Evolutionary conservation across 2,329 filamentous ascomycete species (phyloP), one percentile per base, ranked within the genome.

Genomic region (Curvularia eragrostidis): DNA sequence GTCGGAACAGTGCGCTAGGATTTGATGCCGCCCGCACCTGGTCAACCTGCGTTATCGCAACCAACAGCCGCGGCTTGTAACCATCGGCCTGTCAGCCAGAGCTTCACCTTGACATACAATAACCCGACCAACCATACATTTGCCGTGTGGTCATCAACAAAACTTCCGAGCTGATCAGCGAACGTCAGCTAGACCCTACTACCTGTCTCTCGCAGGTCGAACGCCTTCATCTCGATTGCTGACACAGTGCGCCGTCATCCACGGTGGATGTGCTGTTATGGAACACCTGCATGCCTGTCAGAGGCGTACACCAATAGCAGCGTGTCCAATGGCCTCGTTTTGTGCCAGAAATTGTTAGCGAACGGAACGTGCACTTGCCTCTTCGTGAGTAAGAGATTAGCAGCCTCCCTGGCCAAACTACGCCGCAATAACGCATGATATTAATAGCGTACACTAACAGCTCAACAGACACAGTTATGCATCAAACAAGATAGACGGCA

Each of bases 371-470:
- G 51, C 46, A n/a, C 47, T 42, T 24, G 15, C 47, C n/a, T 48
- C 19, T 30, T 43, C 28, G 44, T 15, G 48, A 21, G 23, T 19
- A 18, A 36, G 56, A 51, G 21, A 47, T 58, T 42, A 42, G 30
- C 18, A 23, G 13, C 15, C 9, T 15, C 42, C 48, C 42, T 38
- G 19, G 28, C n/a, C 38, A 39, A 30, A 39, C 56, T 12, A 46
- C 54, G 62, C 62, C 60, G 60, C 62, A 64, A 64, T 63, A 47
- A 57, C 32, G 54, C 52, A 51, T 41, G 50, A 51, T 58, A 42
- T 48, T 44, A 39, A 23, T 54, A 26, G 38, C 26, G 50, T 42
- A 34, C 52, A 52, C 51, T 53, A 49, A 42, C 26, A 48, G 12
- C 50, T 48, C 55, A 61, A 58, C 51, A 55, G 26, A 18, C 24